Base-by-base conservation (phyloP, 2,329 filamentous ascomycete genomes). In the Colletotrichum orchidophilum region DNA sequence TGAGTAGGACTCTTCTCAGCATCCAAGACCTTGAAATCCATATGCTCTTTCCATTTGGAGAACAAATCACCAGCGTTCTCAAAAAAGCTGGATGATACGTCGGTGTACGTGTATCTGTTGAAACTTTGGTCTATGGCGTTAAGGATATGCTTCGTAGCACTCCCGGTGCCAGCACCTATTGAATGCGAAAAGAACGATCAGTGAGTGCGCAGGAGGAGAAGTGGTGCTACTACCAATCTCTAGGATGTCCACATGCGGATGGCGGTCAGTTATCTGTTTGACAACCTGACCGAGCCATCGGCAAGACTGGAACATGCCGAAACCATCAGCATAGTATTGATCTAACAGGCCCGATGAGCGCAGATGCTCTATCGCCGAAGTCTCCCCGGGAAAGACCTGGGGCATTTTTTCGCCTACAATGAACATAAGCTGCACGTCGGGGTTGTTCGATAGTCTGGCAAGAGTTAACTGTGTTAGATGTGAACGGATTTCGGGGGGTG, bases 111-210 rank as follows among this genome's bases (percentile, higher is more conserved):
- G 63, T 78, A 77, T 15, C 52, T 50, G 4, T 35, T 54, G 39
- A 60, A 61, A 29, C 59, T 64, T 21, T 50, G 26, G n/a, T 53
- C 64, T 4, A 75, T 27, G n/a, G 50, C 31, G 7, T 64, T 61
- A 50, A 75, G 46, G 33, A 74, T 39, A 1, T 49, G 31, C n/a
- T 55, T 66, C 29, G 54, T 69, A 15, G 26, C 63, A 21, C 79
- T 80, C 2, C 83, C 85, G 2, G 82, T 85, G 1, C 85, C 85
- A 8, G 82, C 84, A 31, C 84, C 83, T 55, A n/a, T n/a, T 8
- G 13, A 15, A 5, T 8, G 3, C 5, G 24, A 53, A 13, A 12
- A 26, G 11, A 6, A 11, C 4, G 2, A n/a, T 33, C 4, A 2
- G 6, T 55, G 13, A 18, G 1, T 35, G 15, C 46, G 11, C 33